Percentiles rank a stretch among this genome's conserved stretches.
These are phyloP conservation scores for Talaromyces sp. DNA, from an alignment of 2,329 filamentous ascomycete genomes.

Conservation along the genomic window DNA sequence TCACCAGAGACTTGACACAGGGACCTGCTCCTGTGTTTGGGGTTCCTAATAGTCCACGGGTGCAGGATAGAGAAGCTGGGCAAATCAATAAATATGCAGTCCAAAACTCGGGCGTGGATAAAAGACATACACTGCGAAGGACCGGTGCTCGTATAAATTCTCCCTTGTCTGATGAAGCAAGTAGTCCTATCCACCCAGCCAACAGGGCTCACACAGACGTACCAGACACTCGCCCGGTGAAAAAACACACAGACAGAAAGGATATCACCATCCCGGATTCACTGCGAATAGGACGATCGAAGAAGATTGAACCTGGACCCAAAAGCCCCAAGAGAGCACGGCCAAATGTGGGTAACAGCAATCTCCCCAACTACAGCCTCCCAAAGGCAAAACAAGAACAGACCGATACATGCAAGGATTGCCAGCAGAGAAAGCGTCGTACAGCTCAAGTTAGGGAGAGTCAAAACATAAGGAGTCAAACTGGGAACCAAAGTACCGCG, in stretches of 20 bases:
- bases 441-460: not conserved
- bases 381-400: not conserved
- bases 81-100: not conserved
- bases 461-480: not conserved
- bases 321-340: slow-evolving; percentile 1
- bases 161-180: slow-evolving; percentile 2
- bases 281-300: slow-evolving; percentile 6
- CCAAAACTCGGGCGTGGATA: not conserved
- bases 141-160: slow-evolving; percentile 4
- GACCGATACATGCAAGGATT: not conserved
- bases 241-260: not conserved
- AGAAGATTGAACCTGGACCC: not conserved
- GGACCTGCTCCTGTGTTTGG: slow-evolving; percentile 15
- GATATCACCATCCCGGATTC: slow-evolving; percentile 5
- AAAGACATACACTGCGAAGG: slow-evolving; percentile 5
- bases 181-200: not conserved
- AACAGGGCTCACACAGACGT: not conserved
- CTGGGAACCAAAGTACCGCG: not conserved
- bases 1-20: slow-evolving; percentile 24
- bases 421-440: not conserved
- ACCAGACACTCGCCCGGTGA: not conserved
- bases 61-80: not conserved
- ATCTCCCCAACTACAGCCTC: not conserved
- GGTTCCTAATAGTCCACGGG: not conserved
- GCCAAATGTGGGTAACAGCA: not conserved